phyloP scores from a whole-genome alignment of 768 basidiomycete genomes.

The Russula griseocarnosa region DNA sequence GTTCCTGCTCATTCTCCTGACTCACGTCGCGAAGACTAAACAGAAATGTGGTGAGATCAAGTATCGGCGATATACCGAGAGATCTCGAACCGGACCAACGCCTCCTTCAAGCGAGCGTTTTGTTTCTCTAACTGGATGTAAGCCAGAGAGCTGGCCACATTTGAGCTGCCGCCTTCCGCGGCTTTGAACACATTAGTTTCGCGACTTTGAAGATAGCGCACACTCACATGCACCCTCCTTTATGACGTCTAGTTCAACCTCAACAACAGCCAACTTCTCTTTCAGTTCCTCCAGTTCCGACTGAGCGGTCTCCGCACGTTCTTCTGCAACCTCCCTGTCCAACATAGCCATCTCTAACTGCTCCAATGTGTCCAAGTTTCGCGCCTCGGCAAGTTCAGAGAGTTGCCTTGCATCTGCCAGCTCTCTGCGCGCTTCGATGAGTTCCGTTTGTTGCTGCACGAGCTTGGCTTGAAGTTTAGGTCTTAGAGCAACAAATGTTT shows the following conservation, averaged over 20 bases:
- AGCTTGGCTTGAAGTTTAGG: slow-evolving; percentile 91
- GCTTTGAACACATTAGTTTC: slow-evolving; percentile 25
- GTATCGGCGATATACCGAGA: neutral
- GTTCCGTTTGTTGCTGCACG: slow-evolving; percentile 72
- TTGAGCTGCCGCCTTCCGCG: slow-evolving; percentile 34
- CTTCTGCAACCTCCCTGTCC: slow-evolving; percentile 96
- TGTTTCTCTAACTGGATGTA: slow-evolving; percentile 93
- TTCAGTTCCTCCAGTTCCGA: slow-evolving; percentile 71
- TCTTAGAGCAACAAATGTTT: slow-evolving; percentile 75
- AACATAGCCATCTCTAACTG: slow-evolving; percentile 93
- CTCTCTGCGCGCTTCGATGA: slow-evolving; percentile 69
- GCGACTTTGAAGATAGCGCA: neutral
- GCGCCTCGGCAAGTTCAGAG: slow-evolving; percentile 62
- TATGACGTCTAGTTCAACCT: slow-evolving; percentile 80
- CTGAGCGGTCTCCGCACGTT: slow-evolving; percentile 77
- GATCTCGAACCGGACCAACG: slow-evolving; percentile 67
- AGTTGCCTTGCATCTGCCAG: slow-evolving; percentile 74
- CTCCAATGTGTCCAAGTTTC: slow-evolving; percentile 76
- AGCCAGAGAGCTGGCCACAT: slow-evolving; percentile 55
- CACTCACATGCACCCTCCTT: slow-evolving; percentile 48
- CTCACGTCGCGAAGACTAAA: slow-evolving; percentile 81
- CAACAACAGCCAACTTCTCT: slow-evolving; percentile 71
- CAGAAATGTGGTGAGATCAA: slow-evolving; percentile 10
- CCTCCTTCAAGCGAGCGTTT: slow-evolving; percentile 93
- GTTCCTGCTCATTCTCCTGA: slow-evolving; percentile 82